phyloP scores from a whole-genome alignment of 345 rosid genomes.

The Populus euphratica region DNA sequence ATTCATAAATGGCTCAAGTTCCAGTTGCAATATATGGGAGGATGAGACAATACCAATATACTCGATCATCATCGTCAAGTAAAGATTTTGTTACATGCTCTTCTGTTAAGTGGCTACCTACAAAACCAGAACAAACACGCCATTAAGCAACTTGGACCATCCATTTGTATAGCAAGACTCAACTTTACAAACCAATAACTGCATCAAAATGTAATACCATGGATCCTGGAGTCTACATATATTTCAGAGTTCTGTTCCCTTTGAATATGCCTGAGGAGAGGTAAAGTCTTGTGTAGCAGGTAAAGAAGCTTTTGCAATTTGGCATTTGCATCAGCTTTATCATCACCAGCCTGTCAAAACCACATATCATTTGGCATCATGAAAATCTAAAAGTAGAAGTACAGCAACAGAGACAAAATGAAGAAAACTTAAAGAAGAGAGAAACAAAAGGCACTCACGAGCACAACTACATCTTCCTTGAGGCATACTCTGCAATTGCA shows the following conservation, averaged over 20 bases:
- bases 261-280: constrained; percentile 43
- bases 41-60: constrained; percentile 43
- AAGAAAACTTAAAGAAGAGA: neutral
- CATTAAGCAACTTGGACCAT: constrained; percentile 10
- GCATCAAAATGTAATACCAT: constrained; percentile 27
- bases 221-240: constrained; percentile 31
- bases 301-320: constrained; percentile 41
- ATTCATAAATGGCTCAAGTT: neutral
- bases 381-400: neutral
- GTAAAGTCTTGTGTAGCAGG: constrained; percentile 40
- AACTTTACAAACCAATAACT: constrained; percentile 4
- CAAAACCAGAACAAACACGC: constrained; percentile 6
- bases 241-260: constrained; percentile 46
- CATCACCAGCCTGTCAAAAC: constrained; percentile 30
- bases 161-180: neutral
- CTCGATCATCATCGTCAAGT: constrained; percentile 46
- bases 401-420: neutral
- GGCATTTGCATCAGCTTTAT: constrained; percentile 23
- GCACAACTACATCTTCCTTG: constrained; percentile 28
- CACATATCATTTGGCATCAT: constrained; percentile 13
- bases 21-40: constrained; percentile 12
- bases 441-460: constrained; percentile 25
- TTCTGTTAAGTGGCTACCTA: constrained; percentile 41
- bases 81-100: constrained; percentile 23
- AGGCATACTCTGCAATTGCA: constrained; percentile 59